Conservation (phyloP, 768 basidiomycete species). For the Coprinopsis cinerea region DNA sequence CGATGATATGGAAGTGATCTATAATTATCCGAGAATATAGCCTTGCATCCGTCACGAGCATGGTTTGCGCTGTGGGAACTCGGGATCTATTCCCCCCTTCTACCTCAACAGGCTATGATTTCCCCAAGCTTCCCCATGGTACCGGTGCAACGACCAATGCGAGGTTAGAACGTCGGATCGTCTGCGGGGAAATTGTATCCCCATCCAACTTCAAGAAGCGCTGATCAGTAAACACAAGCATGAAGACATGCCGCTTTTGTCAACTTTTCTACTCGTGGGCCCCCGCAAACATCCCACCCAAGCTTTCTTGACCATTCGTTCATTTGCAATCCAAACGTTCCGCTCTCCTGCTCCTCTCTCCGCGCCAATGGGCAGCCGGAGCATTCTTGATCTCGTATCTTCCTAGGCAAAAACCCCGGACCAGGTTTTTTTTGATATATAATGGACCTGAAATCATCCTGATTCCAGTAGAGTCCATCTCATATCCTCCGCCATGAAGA, state of each 20-base stretch:
- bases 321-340: not conserved
- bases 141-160: not conserved
- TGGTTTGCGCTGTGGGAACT: not conserved
- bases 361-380: no score
- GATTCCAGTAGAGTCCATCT: not conserved
- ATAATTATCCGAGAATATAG: constrained; percentile 1
- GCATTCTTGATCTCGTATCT: no score
- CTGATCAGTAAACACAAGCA: not conserved
- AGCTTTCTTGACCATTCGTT: not conserved
- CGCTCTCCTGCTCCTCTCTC: no score
- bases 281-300: no score
- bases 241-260: not conserved
- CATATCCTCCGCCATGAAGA: constrained; percentile 19
- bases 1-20: not conserved
- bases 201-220: not conserved
- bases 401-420: not conserved
- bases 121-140: not conserved
- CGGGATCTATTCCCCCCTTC: not conserved
- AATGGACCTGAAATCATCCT: not conserved
- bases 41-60: not conserved
- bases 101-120: not conserved
- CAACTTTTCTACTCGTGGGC: not conserved
- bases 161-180: not conserved
- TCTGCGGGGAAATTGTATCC: constrained; percentile 3
- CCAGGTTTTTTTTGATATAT: not conserved